Percentiles rank a stretch among this genome's conserved stretches.
phyloP scores from a whole-genome alignment of 805 yeast genomes.

The Pichia kluyveri region DNA sequence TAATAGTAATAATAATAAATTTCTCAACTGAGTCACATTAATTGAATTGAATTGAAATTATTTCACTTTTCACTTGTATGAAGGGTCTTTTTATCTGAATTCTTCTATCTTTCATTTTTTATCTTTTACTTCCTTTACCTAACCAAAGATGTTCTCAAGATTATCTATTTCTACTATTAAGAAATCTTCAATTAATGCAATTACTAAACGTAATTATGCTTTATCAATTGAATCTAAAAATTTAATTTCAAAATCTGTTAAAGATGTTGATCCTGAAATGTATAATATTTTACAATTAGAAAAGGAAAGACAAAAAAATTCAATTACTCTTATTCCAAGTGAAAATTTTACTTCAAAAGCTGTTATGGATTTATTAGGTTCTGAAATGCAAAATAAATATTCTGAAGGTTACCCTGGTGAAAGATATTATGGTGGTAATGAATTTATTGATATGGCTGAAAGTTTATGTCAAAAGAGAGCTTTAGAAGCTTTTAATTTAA shows the following conservation, averaged over 20 bases:
- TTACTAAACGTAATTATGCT: constrained; percentile 30
- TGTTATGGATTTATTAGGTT: constrained; percentile 89
- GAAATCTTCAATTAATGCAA: not conserved
- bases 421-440: constrained; percentile 96
- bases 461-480: constrained; percentile 87
- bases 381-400: constrained; percentile 96
- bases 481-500: constrained; percentile 66
- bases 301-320: constrained; percentile 78
- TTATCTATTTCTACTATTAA: too few species aligned
- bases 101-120: not conserved
- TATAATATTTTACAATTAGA: constrained; percentile 68
- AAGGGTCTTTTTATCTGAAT: too few species aligned
- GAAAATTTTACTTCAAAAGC: constrained; percentile 95
- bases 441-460: constrained; percentile 88
- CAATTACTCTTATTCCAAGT: constrained; percentile 87
- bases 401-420: constrained; percentile 99
- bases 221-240: constrained; percentile 39
- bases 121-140: not conserved
- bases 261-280: constrained; percentile 79
- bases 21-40: not conserved
- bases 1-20: too few species aligned
- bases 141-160: too few species aligned
- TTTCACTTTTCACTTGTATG: too few species aligned
- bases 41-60: too few species aligned
- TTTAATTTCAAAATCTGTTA: constrained; percentile 52